A percentile compares a stretch with the other conserved stretches of the same genome.
These are phyloP conservation scores for Boletus barrowsii DNA, from an alignment of 768 basidiomycete genomes.

Conservation along the genomic window DNA sequence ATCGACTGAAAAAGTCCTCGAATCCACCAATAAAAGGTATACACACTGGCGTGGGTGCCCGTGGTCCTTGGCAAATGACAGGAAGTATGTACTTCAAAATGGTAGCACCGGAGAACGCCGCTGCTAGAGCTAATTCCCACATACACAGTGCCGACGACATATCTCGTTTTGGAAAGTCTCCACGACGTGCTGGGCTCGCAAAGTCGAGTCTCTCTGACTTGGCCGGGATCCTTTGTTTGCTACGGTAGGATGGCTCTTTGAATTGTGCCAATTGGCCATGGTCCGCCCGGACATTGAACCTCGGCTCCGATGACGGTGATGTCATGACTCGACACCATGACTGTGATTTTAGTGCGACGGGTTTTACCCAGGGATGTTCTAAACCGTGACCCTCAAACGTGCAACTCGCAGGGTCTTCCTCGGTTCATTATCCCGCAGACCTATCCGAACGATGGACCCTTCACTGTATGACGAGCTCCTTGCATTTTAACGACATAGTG, in stretches of 20 bases:
- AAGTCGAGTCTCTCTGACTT: not conserved
- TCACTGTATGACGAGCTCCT: not conserved
- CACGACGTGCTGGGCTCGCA: too few relatives aligned
- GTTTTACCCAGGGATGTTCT: not conserved
- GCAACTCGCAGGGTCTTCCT: not conserved
- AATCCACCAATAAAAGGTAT: too few relatives aligned
- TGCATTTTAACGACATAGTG: constrained; percentile 11
- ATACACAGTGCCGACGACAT: constrained; percentile 14
- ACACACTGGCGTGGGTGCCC: too few relatives aligned
- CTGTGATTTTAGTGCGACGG: not conserved
- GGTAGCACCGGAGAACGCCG: too few relatives aligned
- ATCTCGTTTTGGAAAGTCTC: constrained; percentile 21
- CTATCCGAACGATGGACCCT: not conserved
- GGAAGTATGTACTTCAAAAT: too few relatives aligned
- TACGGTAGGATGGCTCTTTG: too few relatives aligned
- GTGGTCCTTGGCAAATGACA: too few relatives aligned
- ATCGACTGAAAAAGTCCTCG: not conserved
- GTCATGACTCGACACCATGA: not conserved
- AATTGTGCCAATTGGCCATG: too few relatives aligned
- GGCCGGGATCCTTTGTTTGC: too few relatives aligned
- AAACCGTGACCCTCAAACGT: too few relatives aligned
- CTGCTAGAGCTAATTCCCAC: constrained; percentile 10
- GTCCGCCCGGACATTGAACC: not conserved
- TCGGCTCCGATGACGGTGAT: not conserved
- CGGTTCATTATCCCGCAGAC: not conserved